Conservation (phyloP, 768 basidiomycete genomes). For the Sarcodon aspratus region DNA sequence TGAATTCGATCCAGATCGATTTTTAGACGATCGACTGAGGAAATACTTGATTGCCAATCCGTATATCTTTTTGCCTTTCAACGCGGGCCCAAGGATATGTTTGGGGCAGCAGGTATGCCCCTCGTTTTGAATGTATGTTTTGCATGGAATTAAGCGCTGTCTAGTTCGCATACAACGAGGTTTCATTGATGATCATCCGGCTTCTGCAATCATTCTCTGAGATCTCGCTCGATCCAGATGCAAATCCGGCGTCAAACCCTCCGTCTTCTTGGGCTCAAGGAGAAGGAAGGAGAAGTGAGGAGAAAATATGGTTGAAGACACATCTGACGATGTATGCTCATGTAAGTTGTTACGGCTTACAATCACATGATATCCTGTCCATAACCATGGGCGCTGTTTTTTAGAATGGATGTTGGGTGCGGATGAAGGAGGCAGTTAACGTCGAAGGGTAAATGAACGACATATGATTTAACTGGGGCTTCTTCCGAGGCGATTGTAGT, state of each 20-base stretch:
- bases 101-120: slow-evolving; percentile 23
- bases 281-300: slow-evolving; percentile 19
- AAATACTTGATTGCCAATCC: slow-evolving; percentile 48
- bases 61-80: slow-evolving; percentile 36
- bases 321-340: slow-evolving; percentile 8
- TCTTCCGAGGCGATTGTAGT: too few species aligned
- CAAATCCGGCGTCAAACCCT: slow-evolving; percentile 6
- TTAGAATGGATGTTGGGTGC: slow-evolving; percentile 36
- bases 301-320: slow-evolving; percentile 7
- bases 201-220: slow-evolving; percentile 32
- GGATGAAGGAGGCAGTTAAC: slow-evolving; percentile 19
- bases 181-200: slow-evolving; percentile 36
- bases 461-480: too few species aligned
- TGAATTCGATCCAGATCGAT: slow-evolving; percentile 55
- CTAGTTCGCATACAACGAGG: slow-evolving; percentile 36
- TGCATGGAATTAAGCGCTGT: neutral
- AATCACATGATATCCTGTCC: neutral
- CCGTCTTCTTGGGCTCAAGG: slow-evolving; percentile 5
- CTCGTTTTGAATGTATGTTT: neutral
- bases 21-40: slow-evolving; percentile 46
- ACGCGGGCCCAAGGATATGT: slow-evolving; percentile 27
- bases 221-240: slow-evolving; percentile 14
- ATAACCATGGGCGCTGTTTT: neutral
- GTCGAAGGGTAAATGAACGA: neutral
- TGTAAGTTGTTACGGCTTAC: neutral